Evolutionary conservation across 1,284 basidiomycete genomes (phyloP), one percentile per base, ranked within the genome.

Genomic region (Pseudozyma tsukubaensis): DNA sequence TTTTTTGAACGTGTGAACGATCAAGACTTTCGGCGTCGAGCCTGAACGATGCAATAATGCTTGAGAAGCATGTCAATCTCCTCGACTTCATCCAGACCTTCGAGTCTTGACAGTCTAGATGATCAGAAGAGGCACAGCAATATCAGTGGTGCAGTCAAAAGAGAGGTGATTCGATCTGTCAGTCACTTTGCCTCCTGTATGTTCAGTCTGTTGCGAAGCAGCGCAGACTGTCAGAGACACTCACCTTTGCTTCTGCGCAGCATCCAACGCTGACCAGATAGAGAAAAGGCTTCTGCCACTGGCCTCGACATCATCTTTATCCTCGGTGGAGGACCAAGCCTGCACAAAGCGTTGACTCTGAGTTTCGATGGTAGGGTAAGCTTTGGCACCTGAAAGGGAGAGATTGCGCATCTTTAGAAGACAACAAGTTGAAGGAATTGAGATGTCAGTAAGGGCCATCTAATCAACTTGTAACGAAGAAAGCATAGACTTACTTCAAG

Each of bases 41-140:
- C 60, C 29, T 59, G 53, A 19, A 73, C 50, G 11, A 82, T 71
- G 45, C 77, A 77, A 42, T 84, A 84, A 59, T 83, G 82, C 14
- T 57, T 58, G n/a, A 84, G 75, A 10, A 84, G 72, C 73, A 84
- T 78, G 43, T 84, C 81, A 11, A 84, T 71, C 67, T 84, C 83
- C 54, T 84, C 83, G 4, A 84, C 72, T 49, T 84, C 83, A 50
- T 84, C 83, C 32, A 84, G 72, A 4, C 76, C 77, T 57, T 84
- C 81, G 5, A 83, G 47, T 14, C 77, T 66, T 13, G 79, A 78
- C 11, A 82, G 57, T 24, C 69, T 70, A 37, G 48, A 16, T 2
- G n/a, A 36, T 39, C 16, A 6, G 24, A 29, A 29, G 24, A 29
- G 24, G 24, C 24, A 29, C 24, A 6, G 24, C 24, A 29, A 29